Conservation (phyloP, 331 rosid genomes). For the Ulmus americana region DNA sequence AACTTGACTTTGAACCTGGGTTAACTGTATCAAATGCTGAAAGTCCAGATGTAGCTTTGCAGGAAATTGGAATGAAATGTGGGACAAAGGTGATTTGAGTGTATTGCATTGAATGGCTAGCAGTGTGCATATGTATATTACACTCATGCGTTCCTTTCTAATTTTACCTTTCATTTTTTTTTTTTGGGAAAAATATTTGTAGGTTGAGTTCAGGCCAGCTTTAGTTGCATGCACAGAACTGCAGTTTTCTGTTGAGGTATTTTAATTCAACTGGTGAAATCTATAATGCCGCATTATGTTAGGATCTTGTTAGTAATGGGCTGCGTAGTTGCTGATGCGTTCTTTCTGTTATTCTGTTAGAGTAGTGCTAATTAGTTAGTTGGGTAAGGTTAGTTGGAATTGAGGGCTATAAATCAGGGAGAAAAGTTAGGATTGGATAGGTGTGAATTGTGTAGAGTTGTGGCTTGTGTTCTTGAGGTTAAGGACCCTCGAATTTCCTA, state of each 20-base stretch:
- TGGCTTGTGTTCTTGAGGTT: too few species aligned
- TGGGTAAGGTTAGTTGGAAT: too few species aligned
- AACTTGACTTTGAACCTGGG: slow-evolving; percentile 64
- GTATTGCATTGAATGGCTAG: slow-evolving; percentile 19
- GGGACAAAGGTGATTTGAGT: slow-evolving; percentile 67
- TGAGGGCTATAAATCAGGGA: too few species aligned
- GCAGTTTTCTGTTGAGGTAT: slow-evolving; percentile 78
- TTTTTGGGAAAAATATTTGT: slow-evolving; percentile 1
- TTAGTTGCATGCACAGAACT: slow-evolving; percentile 63
- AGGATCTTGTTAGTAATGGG: too few species aligned
- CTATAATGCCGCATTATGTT: not conserved
- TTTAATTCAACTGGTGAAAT: slow-evolving; percentile 10
- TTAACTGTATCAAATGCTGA: slow-evolving; percentile 48
- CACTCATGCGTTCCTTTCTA: not conserved
- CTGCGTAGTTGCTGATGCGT: too few species aligned
- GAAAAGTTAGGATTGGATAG: too few species aligned
- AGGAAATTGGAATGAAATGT: slow-evolving; percentile 80
- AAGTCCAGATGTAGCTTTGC: slow-evolving; percentile 55
- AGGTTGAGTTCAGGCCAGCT: slow-evolving; percentile 77
- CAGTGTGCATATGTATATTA: slow-evolving; percentile 11
- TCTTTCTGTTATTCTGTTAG: too few species aligned
- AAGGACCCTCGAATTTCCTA: too few species aligned
- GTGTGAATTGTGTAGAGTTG: too few species aligned
- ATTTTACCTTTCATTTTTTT: not conserved
- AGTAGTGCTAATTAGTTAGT: too few species aligned